Evolutionary conservation across 208 protist genomes (phyloP), one percentile per base, ranked within the genome.

Genomic region (Histomonas meleagridis): DNA sequence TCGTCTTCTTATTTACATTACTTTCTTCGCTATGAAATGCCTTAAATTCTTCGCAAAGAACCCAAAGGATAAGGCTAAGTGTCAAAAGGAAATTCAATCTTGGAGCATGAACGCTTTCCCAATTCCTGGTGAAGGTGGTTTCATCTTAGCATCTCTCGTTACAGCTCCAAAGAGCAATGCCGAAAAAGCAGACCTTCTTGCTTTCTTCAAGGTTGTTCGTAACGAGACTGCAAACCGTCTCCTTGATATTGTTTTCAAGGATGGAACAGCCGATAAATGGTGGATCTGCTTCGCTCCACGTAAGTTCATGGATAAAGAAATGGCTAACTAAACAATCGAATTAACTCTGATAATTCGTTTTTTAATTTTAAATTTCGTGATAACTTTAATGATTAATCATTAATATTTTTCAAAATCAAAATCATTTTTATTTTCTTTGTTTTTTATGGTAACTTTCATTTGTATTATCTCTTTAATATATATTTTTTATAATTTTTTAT

Each of bases 11-110:
- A 81, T 81, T n/a, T 81, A 81, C 18, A 18, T 81, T 5, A 81
- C 70, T 23, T 81, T 81, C 43, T 81, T 51, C 70, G 70, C n/a
- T 23, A 81, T 81, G 70, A 81, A 81, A 81, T 81, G 70, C 35
- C 21, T 81, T 0, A 81, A 81, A 35, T 81, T 81, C 35, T 38
- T 81, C 43, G 70, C 70, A 1, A 81, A 81, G n/a, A 81, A 81
- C 43, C 9, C 9, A 43, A 81, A 81, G 16, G 70, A 81, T 23
- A 81, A 81, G 18, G 16, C 1, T 51, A 81, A 81, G n/a, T 81
- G 70, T 23, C 23, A 18, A 1, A 3, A 28, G n/a, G 70, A 81
- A 51, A 51, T 81, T 43, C n/a, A 81, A 32, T 10, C 16, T 23
- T 81, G 70, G 70, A 81, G 51, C 18, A 12, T 81, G 2, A 81